Evolutionary conservation across 1,284 basidiomycete genomes (phyloP).

Genomic region (Trametes versicolor): DNA sequence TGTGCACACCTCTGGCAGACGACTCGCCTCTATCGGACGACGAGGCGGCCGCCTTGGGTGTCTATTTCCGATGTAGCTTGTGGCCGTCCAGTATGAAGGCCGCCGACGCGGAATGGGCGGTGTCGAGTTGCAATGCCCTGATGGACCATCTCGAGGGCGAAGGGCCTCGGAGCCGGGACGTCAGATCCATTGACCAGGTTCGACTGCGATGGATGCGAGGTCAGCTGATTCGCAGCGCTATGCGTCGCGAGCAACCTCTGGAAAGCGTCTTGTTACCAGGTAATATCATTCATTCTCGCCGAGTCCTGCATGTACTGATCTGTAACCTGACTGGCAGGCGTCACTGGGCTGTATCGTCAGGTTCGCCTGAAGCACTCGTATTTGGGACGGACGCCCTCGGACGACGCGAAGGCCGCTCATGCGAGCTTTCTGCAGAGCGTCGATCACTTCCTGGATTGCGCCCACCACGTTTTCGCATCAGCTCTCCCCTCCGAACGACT

Average conservation of each 20-base stretch:
- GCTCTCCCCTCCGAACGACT: not conserved
- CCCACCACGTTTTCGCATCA: not conserved
- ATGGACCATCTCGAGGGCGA: not conserved
- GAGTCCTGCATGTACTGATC: not conserved
- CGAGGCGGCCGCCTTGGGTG: not conserved
- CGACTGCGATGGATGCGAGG: not conserved
- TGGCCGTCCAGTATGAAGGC: not conserved
- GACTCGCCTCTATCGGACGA: not conserved
- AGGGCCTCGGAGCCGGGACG: not conserved
- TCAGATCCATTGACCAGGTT: not conserved
- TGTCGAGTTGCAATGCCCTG: not conserved
- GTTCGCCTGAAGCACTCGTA: not conserved
- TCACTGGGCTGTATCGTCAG: not conserved
- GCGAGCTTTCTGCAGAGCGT: not conserved
- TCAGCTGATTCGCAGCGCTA: not conserved
- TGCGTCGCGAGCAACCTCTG: not conserved
- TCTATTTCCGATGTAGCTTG: not conserved
- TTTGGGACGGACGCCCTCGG: not conserved
- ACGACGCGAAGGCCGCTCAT: not conserved
- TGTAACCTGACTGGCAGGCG: not conserved
- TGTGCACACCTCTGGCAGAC: not conserved
- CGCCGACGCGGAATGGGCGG: not conserved
- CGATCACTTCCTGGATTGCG: not conserved
- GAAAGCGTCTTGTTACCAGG: not conserved
- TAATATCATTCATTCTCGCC: not conserved